Percentiles rank a stretch among this genome's conserved stretches.
phyloP scores from a whole-genome alignment of 306 rosid genomes.

The Echinosophora koreensis region DNA sequence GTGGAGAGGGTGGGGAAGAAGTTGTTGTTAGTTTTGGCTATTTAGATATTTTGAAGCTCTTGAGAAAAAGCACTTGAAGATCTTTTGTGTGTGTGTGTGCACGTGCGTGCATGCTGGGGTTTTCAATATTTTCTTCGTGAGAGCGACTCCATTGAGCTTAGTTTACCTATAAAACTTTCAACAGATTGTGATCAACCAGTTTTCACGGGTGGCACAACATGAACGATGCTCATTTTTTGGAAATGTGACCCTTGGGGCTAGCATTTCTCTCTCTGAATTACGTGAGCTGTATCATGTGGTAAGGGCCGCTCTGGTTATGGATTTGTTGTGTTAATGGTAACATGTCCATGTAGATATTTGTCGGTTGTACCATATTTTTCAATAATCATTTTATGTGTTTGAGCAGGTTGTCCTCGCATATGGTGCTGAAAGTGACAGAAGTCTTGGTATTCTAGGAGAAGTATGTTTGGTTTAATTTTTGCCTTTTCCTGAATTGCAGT shows the following conservation, averaged over 20 bases:
- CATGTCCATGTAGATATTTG: not conserved
- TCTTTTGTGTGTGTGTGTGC: not conserved
- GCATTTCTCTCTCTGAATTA: slow-evolving; percentile 73
- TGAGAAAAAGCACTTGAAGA: not conserved
- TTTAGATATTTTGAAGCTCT: slow-evolving; percentile 3
- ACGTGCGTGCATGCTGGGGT: not conserved
- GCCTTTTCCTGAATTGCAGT: slow-evolving; percentile 37
- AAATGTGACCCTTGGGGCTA: slow-evolving; percentile 76
- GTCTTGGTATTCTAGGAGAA: slow-evolving; percentile 85
- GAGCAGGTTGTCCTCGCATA: slow-evolving; percentile 91
- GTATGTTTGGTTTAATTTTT: slow-evolving; percentile 56
- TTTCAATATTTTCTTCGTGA: slow-evolving; percentile 12
- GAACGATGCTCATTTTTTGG: slow-evolving; percentile 79
- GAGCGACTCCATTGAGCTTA: slow-evolving; percentile 57
- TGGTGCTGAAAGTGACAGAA: slow-evolving; percentile 96
- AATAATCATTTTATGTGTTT: slow-evolving; percentile 35
- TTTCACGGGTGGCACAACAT: slow-evolving; percentile 71
- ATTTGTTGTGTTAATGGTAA: slow-evolving; percentile 38
- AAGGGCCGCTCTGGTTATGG: slow-evolving; percentile 49
- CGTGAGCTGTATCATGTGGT: slow-evolving; percentile 82
- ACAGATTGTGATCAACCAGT: slow-evolving; percentile 90
- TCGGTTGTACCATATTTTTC: slow-evolving; percentile 39
- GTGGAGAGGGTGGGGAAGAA: not conserved
- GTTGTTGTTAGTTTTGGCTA: slow-evolving; percentile 3
- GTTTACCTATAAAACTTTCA: slow-evolving; percentile 66